Base-by-base conservation (phyloP, 2,329 filamentous ascomycete genomes). In the Fonsecaea multimorphosa region DNA sequence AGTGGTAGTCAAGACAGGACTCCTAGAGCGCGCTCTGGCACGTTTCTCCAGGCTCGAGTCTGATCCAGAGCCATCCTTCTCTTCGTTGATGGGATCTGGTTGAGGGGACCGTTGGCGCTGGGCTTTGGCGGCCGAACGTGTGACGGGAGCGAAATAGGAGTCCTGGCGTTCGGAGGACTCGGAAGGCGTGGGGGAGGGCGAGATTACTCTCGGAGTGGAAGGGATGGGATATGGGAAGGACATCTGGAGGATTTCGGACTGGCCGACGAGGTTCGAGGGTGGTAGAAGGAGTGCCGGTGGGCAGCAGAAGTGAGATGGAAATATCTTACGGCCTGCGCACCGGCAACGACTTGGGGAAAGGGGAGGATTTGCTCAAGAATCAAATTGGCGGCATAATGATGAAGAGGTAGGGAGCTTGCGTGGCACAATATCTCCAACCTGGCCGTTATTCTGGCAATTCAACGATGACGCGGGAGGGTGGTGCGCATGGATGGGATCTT, bases 131-230 rank as follows among this genome's bases (percentile, higher is more conserved):
- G 88, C 89, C 36, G 92, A 94, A 73, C 92, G 87, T 68, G 92
- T 96, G 67, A 88, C 84, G 5, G 92, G 92, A 9, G 88, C 90
- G 70, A 87, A 87, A 78, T 96, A 89, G 67, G 85, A 84, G 75
- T 89, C 85, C 70, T 83, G 83, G 69, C 68, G 73, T 49, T 83
- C 80, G 68, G 82, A 83, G 34, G 76, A 76, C 64, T 89, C 87
- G 24, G 87, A 89, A 1, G 87, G 87, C 1, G 90, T 89, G 46
- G 93, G 93, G 62, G 92, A 95, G 46, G 93, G 93, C 12, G 92
- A 96, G 72, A 95, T 96, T 72, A 97, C 91, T 74, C 92, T 89
- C 74, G 93, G 93, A 63, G 90, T 95, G 64, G 86, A 85, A 64
- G 93, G 93, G 64, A 95, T 82, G 72, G 83, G 81, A 69, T 85